Base-by-base conservation (phyloP, 352 stramenopile genomes). In the Globisporangium spinosum region DNA sequence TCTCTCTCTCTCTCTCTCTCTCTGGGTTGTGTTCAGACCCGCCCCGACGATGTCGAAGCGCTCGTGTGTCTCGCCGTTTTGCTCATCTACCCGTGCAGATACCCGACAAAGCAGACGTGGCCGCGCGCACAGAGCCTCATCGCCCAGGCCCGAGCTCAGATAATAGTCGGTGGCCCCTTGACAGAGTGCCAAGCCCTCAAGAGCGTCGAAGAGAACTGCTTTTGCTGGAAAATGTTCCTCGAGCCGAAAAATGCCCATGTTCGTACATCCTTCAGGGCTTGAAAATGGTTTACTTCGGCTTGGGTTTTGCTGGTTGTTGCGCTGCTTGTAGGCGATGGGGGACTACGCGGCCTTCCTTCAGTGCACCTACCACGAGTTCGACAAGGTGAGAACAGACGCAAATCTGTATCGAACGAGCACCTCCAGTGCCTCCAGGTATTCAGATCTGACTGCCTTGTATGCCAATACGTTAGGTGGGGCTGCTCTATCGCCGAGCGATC, bases 311-410 rank as follows among this genome's bases (percentile, higher is more conserved):
- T 32, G 13, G 40, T 49, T 38, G 32, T 38, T 38, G 32, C 32
- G 40, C n/a, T 22, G 12, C 15, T 5, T 29, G 51, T 58, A 94
- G 82, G 69, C 79, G 25, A 67, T 94, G 23, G 82, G 76, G 4
- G 89, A 85, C 34, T 91, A 87, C 47, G 86, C 86, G 0, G 73
- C 85, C 4, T 93, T 82, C 47, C 56, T 79, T 32, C 82, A 94
- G 62, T 87, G 75, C 55, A 69, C 90, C 8, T 71, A 72, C 27
- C 70, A 77, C 20, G 85, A 92, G 2, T 65, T 93, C 22, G 82
- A 91, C 65, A 86, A 79, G 59, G 80, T 87, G 59, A 3, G 12
- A 15, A 5, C 60, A 10, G n/a, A 34, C 15, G 32, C 20, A 49
- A 20, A 9, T 34, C 32, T 62, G 57, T 47, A 20, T 27, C 25